Conservation (phyloP, 805 yeast species). For the Metschnikowia drakensbergensis region DNA sequence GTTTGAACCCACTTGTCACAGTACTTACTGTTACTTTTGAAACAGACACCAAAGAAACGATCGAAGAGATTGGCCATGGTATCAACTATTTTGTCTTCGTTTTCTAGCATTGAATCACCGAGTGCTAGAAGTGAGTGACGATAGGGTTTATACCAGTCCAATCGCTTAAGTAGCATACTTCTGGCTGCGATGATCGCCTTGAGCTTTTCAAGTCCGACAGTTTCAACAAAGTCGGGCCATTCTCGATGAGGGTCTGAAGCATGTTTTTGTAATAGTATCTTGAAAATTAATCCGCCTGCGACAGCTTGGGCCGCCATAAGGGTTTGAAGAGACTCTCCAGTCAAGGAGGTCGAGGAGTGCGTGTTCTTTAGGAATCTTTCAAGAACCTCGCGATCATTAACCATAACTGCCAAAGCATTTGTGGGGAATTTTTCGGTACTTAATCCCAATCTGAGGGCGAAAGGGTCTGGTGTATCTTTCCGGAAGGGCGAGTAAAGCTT, state of each 20-base stretch:
- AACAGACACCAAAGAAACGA: slow-evolving; percentile 15
- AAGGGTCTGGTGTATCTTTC: slow-evolving; percentile 9
- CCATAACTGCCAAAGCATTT: slow-evolving; percentile 8
- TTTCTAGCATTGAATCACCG: slow-evolving; percentile 1
- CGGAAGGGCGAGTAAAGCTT: slow-evolving; percentile 13
- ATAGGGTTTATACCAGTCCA: slow-evolving; percentile 11
- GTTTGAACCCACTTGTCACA: slow-evolving; percentile 12
- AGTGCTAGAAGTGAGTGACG: slow-evolving; percentile 8
- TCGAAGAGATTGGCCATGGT: slow-evolving; percentile 12
- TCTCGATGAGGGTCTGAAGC: neutral
- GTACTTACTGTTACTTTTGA: slow-evolving; percentile 10
- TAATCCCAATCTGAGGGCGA: slow-evolving; percentile 11
- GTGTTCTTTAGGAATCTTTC: slow-evolving; percentile 3
- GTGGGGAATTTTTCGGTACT: slow-evolving; percentile 9
- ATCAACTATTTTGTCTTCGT: slow-evolving; percentile 5
- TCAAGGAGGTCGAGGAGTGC: neutral
- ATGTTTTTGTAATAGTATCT: slow-evolving; percentile 6
- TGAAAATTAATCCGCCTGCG: slow-evolving; percentile 10
- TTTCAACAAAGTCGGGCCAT: neutral
- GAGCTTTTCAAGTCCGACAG: slow-evolving; percentile 5
- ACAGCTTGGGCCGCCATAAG: slow-evolving; percentile 10
- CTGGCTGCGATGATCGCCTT: slow-evolving; percentile 15
- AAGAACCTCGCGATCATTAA: slow-evolving; percentile 9
- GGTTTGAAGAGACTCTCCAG: slow-evolving; percentile 6
- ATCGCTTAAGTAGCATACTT: slow-evolving; percentile 11